Conservation (phyloP, 2,329 filamentous ascomycete genomes). For the Nemania bipapillata region DNA sequence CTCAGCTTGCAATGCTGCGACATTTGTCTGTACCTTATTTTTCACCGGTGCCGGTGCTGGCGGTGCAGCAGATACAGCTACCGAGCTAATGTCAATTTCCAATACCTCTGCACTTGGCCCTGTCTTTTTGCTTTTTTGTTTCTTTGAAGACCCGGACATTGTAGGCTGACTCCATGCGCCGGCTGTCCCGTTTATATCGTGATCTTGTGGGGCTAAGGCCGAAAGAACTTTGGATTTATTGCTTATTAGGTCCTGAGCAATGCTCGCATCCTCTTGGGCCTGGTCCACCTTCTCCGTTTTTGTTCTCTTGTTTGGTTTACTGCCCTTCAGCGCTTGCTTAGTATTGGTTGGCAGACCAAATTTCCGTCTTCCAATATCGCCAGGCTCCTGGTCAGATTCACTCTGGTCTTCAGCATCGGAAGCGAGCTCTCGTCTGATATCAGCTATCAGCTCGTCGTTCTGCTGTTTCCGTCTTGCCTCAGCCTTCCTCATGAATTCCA, state of each 20-base stretch:
- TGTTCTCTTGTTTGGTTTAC: conserved; percentile 52
- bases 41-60: conserved; percentile 42
- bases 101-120: conserved; percentile 42
- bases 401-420: conserved; percentile 66
- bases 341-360: conserved; percentile 66
- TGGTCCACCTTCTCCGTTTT: conserved; percentile 51
- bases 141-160: conserved; percentile 40
- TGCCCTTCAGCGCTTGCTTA: conserved; percentile 39
- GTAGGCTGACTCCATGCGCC: conserved; percentile 50
- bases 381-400: conserved; percentile 62
- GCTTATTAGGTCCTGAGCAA: conserved; percentile 45
- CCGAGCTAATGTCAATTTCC: conserved; percentile 48
- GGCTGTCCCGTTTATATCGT: conserved; percentile 39
- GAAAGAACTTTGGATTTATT: conserved; percentile 43
- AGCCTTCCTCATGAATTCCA: conserved; percentile 95
- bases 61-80: conserved; percentile 42
- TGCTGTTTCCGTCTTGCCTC: conserved; percentile 80
- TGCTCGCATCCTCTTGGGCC: conserved; percentile 56
- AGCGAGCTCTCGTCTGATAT: conserved; percentile 77
- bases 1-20: conserved; percentile 49
- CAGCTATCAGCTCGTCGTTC: conserved; percentile 79
- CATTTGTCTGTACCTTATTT: conserved; percentile 45
- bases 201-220: conserved; percentile 33
- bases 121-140: conserved; percentile 46
- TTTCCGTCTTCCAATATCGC: conserved; percentile 74